phyloP scores from a whole-genome alignment of 176 grass and related monocot genomes.

The Oryza australiensis region DNA sequence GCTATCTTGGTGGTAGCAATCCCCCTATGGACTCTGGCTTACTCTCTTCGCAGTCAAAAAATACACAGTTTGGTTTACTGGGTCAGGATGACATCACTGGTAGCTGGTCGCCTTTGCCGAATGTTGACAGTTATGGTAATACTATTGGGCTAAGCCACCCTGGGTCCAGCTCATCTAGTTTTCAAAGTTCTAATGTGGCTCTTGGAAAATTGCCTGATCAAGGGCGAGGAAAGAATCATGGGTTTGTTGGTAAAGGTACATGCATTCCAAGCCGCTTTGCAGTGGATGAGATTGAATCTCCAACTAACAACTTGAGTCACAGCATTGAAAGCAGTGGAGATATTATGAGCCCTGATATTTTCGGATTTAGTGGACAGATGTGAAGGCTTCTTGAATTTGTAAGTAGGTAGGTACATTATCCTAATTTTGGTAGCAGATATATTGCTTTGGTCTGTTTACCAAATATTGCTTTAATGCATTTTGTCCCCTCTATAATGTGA shows the following conservation, averaged over 20 bases:
- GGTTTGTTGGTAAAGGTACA: constrained; percentile 97
- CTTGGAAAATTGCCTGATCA: constrained; percentile 58
- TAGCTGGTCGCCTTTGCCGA: constrained; percentile 46
- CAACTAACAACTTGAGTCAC: constrained; percentile 73
- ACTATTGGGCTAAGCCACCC: constrained; percentile 38
- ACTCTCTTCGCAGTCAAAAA: constrained; percentile 60
- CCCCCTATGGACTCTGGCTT: constrained; percentile 54
- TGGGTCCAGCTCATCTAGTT: constrained; percentile 49
- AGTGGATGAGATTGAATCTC: constrained; percentile 85
- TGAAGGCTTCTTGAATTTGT: constrained; percentile 62
- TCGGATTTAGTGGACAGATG: constrained; percentile 72
- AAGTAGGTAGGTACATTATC: constrained; percentile 55
- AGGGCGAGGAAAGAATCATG: constrained; percentile 69
- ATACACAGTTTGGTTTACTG: constrained; percentile 55
- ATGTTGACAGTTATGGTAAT: constrained; percentile 50
- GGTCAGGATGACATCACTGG: constrained; percentile 51
- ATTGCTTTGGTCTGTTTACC: not conserved
- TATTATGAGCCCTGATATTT: constrained; percentile 59
- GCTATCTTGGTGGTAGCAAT: constrained; percentile 36
- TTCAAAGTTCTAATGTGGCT: constrained; percentile 40
- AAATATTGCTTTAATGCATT: not conserved
- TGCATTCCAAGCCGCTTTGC: constrained; percentile 87
- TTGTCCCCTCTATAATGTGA: not conserved
- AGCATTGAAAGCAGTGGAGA: constrained; percentile 74
- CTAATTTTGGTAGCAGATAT: not conserved